phyloP scores from a whole-genome alignment of 176 grass and related monocot species.

The Phyllostachys edulis region DNA sequence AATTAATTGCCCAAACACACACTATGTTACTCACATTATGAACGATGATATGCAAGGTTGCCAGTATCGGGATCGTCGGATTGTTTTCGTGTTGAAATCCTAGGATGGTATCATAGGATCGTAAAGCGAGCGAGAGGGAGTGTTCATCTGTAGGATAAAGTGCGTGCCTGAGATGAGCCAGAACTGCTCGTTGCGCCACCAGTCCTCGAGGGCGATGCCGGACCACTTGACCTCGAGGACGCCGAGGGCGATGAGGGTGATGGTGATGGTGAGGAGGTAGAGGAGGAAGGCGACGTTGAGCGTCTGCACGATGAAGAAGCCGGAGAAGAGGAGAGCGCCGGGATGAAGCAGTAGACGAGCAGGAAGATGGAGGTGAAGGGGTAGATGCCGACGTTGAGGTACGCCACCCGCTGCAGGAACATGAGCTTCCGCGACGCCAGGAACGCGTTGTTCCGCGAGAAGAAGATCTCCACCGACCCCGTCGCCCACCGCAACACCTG shows the following conservation, averaged over 20 bases:
- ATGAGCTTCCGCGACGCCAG: conserved; percentile 66
- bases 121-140: no score
- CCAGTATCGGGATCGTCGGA: neutral
- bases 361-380: conserved; percentile 91
- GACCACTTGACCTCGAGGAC: conserved; percentile 97
- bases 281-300: conserved; percentile 82
- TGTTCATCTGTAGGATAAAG: no score
- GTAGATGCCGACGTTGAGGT: conserved; percentile 95
- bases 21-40: neutral
- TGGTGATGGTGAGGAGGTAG: conserved; percentile 86
- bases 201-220: conserved; percentile 66
- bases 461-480: conserved; percentile 97
- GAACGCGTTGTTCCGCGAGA: conserved; percentile 93
- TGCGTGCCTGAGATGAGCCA: conserved; percentile 59
- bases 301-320: conserved; percentile 91
- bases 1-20: no score
- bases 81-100: no score
- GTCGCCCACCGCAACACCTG: conserved; percentile 94
- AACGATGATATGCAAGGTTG: no score
- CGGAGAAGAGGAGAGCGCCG: conserved; percentile 98
- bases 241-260: conserved; percentile 74
- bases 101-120: no score
- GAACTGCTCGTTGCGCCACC: conserved; percentile 99
- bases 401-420: conserved; percentile 80
- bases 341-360: conserved; percentile 95